Percentiles rank a stretch among this genome's conserved stretches.
phyloP scores from a whole-genome alignment of 2,329 filamentous ascomycete genomes.

The Dendrostoma leiphaemia region DNA sequence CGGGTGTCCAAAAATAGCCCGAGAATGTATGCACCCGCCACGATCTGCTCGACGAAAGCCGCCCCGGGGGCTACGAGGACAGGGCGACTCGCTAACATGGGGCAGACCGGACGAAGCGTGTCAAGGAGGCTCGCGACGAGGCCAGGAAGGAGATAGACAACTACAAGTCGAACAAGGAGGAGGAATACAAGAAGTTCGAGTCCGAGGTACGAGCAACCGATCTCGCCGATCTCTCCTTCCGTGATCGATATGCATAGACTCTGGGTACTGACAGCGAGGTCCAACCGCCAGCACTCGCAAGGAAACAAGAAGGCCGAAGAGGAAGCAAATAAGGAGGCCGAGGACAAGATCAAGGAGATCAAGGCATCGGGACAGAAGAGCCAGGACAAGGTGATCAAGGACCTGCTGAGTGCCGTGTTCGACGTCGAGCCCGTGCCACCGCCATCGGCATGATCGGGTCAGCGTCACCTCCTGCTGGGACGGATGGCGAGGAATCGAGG shows the following conservation, averaged over 20 bases:
- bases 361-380: conserved; percentile 75
- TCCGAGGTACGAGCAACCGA: conserved; percentile 49
- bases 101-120: conserved; percentile 87
- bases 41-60: too few relatives aligned
- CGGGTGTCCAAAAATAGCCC: conserved; percentile 50
- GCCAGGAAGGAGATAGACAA: conserved; percentile 97
- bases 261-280: conserved; percentile 16
- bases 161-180: conserved; percentile 85
- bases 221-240: too few relatives aligned
- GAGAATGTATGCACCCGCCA: conserved; percentile 70
- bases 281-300: conserved; percentile 70
- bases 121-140: conserved; percentile 94
- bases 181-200: conserved; percentile 94
- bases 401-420: conserved; percentile 81
- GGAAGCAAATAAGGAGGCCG: conserved; percentile 77
- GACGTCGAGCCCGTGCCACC: conserved; percentile 71
- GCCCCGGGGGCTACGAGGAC: too few relatives aligned
- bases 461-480: too few relatives aligned
- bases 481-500: not conserved
- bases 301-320: conserved; percentile 80
- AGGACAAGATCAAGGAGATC: conserved; percentile 80
- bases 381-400: conserved; percentile 75
- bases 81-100: conserved; percentile 4
- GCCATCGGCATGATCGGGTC: conserved; percentile 22
- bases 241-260: not conserved